Evolutionary conservation across 495 filamentous ascomycete genomes (phyloP).

Genomic region (Penicillium bialowiezense): DNA sequence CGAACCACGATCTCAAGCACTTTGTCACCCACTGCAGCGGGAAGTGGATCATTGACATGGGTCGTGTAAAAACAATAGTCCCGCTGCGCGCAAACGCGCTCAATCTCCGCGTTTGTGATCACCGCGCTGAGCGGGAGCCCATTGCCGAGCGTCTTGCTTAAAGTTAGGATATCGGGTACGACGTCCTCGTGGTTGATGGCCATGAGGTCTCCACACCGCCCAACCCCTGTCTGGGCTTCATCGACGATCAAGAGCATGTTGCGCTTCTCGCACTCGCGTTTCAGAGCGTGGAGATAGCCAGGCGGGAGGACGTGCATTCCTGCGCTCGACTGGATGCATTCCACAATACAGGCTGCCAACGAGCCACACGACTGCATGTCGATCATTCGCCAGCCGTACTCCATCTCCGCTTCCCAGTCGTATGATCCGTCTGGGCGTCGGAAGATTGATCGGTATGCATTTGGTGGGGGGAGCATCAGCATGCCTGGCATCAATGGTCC

Average conservation of each 20-base stretch:
- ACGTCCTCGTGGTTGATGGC: conserved; percentile 47
- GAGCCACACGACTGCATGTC: conserved; percentile 52
- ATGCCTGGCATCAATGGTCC: conserved; percentile 32
- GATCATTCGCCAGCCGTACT: conserved; percentile 51
- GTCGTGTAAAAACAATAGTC: conserved; percentile 14
- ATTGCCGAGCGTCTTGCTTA: conserved; percentile 15
- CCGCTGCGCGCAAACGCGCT: conserved; percentile 3
- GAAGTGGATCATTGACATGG: conserved; percentile 14
- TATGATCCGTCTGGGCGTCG: conserved; percentile 48
- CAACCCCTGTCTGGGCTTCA: conserved; percentile 55
- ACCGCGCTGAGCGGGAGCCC: conserved; percentile 12
- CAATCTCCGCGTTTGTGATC: conserved; percentile 7
- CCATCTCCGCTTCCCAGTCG: conserved; percentile 56
- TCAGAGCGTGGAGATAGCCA: conserved; percentile 47
- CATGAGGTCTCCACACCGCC: conserved; percentile 49
- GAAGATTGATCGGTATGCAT: conserved; percentile 53
- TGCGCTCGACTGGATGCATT: conserved; percentile 49
- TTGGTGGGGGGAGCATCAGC: conserved; percentile 49
- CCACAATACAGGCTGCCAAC: conserved; percentile 52
- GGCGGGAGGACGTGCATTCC: conserved; percentile 45
- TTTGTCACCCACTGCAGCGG: conserved; percentile 11
- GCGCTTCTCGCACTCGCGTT: conserved; percentile 44
- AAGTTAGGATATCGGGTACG: conserved; percentile 41
- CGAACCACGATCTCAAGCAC: conserved; percentile 15
- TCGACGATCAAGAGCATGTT: conserved; percentile 55